Evolutionary conservation across 371 early-diverging fungal species (phyloP).

Genomic region (Mortierella sp.): DNA sequence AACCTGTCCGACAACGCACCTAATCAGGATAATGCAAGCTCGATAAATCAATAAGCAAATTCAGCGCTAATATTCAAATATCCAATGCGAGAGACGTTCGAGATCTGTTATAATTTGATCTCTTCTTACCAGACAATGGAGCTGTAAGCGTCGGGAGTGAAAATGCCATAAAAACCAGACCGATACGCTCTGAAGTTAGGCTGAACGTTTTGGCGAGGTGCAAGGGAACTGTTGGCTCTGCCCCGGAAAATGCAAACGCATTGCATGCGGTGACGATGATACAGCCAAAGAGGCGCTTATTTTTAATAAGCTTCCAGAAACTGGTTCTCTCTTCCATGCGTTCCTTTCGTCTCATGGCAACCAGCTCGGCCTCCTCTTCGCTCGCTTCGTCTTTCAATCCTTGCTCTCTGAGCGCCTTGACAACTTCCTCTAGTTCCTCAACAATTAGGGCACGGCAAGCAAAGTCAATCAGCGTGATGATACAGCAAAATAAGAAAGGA

Average conservation of each 20-base stretch:
- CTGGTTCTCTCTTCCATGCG: slow-evolving; percentile 24
- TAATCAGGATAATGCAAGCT: background rate
- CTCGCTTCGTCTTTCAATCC: slow-evolving; percentile 39
- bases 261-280: slow-evolving; percentile 49
- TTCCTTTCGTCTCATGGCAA: slow-evolving; percentile 21
- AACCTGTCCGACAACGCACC: slow-evolving; percentile 58
- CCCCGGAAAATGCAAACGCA: slow-evolving; percentile 44
- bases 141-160: slow-evolving; percentile 51
- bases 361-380: slow-evolving; percentile 40
- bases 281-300: slow-evolving; percentile 42
- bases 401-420: slow-evolving; percentile 26
- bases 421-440: slow-evolving; percentile 59
- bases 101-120: too few relatives aligned
- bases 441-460: slow-evolving; percentile 64
- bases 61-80: too few relatives aligned
- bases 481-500: slow-evolving; percentile 79
- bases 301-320: slow-evolving; percentile 45
- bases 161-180: slow-evolving; percentile 68
- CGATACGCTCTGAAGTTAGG: slow-evolving; percentile 64
- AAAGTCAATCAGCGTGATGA: slow-evolving; percentile 72
- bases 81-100: too few relatives aligned
- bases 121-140: slow-evolving; percentile 28
- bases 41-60: too few relatives aligned
- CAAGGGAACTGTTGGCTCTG: slow-evolving; percentile 67
- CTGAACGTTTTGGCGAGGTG: slow-evolving; percentile 66